Evolutionary conservation across 176 grass and related monocot species (phyloP).

Genomic region (Bothriochloa decipiens): DNA sequence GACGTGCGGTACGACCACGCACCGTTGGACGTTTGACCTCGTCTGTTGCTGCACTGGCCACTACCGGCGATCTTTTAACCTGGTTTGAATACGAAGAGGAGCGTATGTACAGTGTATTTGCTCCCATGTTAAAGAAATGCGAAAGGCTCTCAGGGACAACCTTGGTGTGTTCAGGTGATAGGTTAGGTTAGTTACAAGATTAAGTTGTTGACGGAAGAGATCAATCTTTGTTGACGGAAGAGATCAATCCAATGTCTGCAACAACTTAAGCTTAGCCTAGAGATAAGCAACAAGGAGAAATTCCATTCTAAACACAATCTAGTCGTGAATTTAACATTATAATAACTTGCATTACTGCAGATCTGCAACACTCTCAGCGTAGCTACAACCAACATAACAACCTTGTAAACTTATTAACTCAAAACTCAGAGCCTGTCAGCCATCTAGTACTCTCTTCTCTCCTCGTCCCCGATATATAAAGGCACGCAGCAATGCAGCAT

Average conservation of each 20-base stretch:
- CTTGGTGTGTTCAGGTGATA: background rate
- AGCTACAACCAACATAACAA: background rate
- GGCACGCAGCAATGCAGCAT: too few species aligned
- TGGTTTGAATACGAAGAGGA: background rate
- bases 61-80: slow-evolving; percentile 19
- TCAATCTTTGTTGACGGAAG: background rate
- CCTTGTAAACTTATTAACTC: background rate
- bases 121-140: background rate
- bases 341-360: background rate
- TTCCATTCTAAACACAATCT: background rate
- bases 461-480: slow-evolving; percentile 28
- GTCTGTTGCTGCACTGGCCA: background rate
- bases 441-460: background rate
- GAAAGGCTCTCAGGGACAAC: background rate
- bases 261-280: background rate
- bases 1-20: background rate
- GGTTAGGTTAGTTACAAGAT: background rate
- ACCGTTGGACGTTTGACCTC: slow-evolving; percentile 11
- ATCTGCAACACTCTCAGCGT: background rate
- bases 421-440: background rate
- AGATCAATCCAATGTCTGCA: background rate
- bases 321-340: background rate
- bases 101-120: background rate
- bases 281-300: background rate
- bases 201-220: background rate